A percentile compares a stretch with the other conserved stretches of the same genome.
phyloP scores from a whole-genome alignment of 2,329 filamentous ascomycete genomes.

The Emergomyces orientalis region DNA sequence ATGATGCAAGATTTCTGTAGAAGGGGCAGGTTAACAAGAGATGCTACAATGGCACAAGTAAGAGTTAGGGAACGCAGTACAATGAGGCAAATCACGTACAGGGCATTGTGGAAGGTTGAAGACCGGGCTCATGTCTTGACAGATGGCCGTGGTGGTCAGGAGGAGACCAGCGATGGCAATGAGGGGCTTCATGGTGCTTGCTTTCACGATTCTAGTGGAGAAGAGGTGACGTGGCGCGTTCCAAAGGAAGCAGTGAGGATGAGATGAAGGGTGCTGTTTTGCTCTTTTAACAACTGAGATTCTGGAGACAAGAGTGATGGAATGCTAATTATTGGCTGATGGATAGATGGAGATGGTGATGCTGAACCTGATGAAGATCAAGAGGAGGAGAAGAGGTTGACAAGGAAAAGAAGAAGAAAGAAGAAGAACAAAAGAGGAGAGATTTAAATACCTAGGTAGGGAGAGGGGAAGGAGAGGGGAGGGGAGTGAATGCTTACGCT shows the following conservation, averaged over 20 bases:
- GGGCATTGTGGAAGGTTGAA: background rate
- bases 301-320: background rate
- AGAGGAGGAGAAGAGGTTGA: background rate
- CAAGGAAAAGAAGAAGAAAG: background rate
- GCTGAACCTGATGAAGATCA: background rate
- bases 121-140: background rate
- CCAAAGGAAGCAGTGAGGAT: background rate
- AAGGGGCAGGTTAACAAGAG: background rate
- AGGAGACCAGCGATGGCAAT: background rate
- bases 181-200: constrained; percentile 1
- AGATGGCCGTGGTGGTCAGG: background rate
- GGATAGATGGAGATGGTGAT: constrained; percentile 1
- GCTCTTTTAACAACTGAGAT: background rate
- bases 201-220: background rate
- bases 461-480: background rate
- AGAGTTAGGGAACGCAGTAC: background rate
- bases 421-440: background rate
- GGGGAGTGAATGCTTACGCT: background rate
- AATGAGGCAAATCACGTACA: background rate
- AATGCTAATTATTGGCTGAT: background rate
- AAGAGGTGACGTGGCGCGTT: background rate
- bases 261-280: background rate
- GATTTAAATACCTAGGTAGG: background rate
- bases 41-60: background rate
- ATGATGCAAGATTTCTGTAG: constrained; percentile 12